A percentile compares a stretch with the other conserved stretches of the same genome.
phyloP scores from a whole-genome alignment of 2,329 filamentous ascomycete species.

The Penicillium brasilianum region DNA sequence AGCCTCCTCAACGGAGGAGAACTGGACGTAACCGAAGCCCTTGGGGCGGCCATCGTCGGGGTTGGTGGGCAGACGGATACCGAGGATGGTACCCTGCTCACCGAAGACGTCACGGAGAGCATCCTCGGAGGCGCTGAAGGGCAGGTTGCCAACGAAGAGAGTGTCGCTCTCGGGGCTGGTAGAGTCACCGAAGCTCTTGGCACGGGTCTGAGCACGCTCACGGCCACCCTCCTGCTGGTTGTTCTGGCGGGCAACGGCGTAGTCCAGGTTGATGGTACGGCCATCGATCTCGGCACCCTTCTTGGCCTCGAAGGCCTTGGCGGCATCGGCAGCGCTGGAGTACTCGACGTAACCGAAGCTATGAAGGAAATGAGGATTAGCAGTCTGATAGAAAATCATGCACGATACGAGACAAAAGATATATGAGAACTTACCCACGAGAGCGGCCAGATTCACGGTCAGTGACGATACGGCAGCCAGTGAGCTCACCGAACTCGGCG shows the following conservation, averaged over 20 bases:
- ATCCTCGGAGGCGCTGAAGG: constrained; percentile 81
- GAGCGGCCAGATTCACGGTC: constrained; percentile 81
- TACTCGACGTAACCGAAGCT: constrained; percentile 93
- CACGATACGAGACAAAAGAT: background rate
- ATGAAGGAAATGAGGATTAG: constrained; percentile 14
- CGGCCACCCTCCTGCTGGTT: constrained; percentile 52
- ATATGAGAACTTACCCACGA: constrained; percentile 65
- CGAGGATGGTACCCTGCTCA: constrained; percentile 71
- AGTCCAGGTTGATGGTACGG: constrained; percentile 78
- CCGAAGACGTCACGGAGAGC: constrained; percentile 74
- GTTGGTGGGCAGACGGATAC: constrained; percentile 87
- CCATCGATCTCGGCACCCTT: constrained; percentile 75
- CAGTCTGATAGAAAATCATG: background rate
- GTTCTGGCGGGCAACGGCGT: constrained; percentile 69
- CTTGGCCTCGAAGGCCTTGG: constrained; percentile 75
- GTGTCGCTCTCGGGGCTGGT: constrained; percentile 82
- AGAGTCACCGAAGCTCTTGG: constrained; percentile 72
- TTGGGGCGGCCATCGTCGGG: constrained; percentile 81
- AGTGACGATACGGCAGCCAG: constrained; percentile 77
- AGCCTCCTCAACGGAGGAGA: constrained; percentile 80
- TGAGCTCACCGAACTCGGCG: constrained; percentile 74
- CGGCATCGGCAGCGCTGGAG: constrained; percentile 67
- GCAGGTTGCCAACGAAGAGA: constrained; percentile 88
- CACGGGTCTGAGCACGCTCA: constrained; percentile 62
- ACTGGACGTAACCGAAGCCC: constrained; percentile 92